These are phyloP conservation scores for Ogataea methylovora DNA, from an alignment of 805 yeast genomes.

Conservation along the genomic window DNA sequence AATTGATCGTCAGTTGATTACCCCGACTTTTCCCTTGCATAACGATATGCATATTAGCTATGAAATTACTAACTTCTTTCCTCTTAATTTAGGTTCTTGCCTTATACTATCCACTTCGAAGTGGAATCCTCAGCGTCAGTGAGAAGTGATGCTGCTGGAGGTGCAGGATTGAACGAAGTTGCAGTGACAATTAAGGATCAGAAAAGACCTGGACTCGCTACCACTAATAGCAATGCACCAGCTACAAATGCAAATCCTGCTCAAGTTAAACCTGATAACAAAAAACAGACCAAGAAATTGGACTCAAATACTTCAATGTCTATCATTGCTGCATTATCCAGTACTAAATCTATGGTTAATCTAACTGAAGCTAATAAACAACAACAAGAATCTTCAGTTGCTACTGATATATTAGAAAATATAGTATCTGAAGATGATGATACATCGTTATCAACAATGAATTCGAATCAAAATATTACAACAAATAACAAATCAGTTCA, in stretches of 20 bases:
- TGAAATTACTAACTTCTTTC: conserved; percentile 9
- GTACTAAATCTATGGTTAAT: conserved; percentile 6
- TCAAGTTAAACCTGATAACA: too few relatives aligned
- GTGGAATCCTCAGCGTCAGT: conserved; percentile 18
- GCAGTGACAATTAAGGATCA: conserved; percentile 20
- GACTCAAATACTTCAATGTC: conserved; percentile 13
- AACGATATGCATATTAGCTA: too few relatives aligned
- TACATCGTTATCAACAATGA: background rate
- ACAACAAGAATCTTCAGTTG: too few relatives aligned
- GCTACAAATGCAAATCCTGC: too few relatives aligned
- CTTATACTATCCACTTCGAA: conserved; percentile 67
- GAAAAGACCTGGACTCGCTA: too few relatives aligned
- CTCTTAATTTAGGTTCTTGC: conserved; percentile 45
- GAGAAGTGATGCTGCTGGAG: conserved; percentile 1
- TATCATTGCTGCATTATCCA: conserved; percentile 15
- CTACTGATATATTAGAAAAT: too few relatives aligned
- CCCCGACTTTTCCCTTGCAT: too few relatives aligned
- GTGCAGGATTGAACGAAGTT: conserved; percentile 14
- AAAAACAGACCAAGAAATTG: too few relatives aligned
- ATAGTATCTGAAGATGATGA: too few relatives aligned
- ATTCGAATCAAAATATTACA: background rate
- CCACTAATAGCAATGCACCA: background rate
- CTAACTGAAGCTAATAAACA: background rate
- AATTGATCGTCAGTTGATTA: too few relatives aligned
- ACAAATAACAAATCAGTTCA: conserved; percentile 36